Evolutionary conservation across 352 stramenopile species (phyloP), one percentile per base, ranked within the genome.

Genomic region (Phytopythium litorale): DNA sequence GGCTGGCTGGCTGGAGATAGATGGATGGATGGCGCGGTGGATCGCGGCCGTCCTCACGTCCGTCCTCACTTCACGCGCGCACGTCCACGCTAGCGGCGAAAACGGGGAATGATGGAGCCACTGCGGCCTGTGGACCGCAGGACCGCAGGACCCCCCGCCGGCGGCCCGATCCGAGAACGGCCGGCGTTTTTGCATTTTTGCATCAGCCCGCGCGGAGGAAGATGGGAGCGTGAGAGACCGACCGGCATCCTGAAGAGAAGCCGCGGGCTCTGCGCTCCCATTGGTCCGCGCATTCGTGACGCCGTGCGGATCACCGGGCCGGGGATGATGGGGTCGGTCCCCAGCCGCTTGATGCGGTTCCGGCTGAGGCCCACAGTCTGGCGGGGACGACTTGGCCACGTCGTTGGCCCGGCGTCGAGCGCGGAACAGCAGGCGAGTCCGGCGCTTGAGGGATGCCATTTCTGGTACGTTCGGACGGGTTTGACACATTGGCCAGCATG

Each of bases 91-190:
- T 25, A 8, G 42, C 19, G 42, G 19, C 7, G n/a, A 49, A 49
- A 49, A 49, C 42, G 42, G 42, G 21, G 42, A 49, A 49, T 49
- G 42, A 49, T 49, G 42, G 21, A 49, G 42, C 42, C 19, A 49
- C 42, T 25, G 19, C 42, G 19, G 42, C 7, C 9, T 18, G 28
- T 4, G 28, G 28, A 32, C 28, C 28, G 28, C 28, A 32, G 28
- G 28, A 32, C 33, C 7, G 33, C 33, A 5, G 33, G 7, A 0
- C 12, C 8, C 35, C 33, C 9, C 9, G 33, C 33, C 5, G 33
- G 5, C 35, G 9, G 35, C 35, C 35, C 35, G 42, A 49, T 49
- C 42, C 42, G 16, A 46, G 40, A 11, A 46, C 40, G 35, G 35
- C 35, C 35, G 35, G 35, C 37, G 37, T 18, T 19, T 43, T 43